Percentiles rank a stretch among this genome's conserved stretches.
Conservation (phyloP, 306 rosid species). For the Cicer cuneatum region DNA sequence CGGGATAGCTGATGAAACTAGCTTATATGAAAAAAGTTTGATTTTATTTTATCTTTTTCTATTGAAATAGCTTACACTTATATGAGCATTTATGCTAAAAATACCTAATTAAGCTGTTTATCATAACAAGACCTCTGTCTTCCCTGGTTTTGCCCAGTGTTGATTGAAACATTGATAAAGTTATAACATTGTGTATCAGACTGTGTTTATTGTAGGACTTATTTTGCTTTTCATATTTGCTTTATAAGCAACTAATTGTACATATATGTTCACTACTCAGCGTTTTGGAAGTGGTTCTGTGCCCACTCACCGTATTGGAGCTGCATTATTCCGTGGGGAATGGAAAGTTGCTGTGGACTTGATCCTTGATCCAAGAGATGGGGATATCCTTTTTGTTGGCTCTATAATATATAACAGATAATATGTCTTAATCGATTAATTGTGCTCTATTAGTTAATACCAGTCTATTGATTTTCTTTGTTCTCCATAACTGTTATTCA, state of each 20-base stretch:
- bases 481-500: conserved; percentile 58
- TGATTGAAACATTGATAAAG: not conserved
- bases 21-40: no score
- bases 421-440: conserved; percentile 41
- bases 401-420: conserved; percentile 27
- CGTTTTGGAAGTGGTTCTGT: conserved; percentile 98
- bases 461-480: conserved; percentile 37
- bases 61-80: no score
- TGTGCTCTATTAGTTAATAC: conserved; percentile 35
- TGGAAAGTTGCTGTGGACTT: conserved; percentile 78
- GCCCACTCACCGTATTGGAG: conserved; percentile 87
- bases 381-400: conserved; percentile 85
- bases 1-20: no score
- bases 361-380: conserved; percentile 98
- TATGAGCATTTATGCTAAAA: no score
- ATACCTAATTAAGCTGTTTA: no score
- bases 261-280: conserved; percentile 58
- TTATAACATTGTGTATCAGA: conserved; percentile 21
- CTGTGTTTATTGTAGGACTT: conserved; percentile 20
- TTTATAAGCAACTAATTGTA: conserved; percentile 39
- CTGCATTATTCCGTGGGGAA: conserved; percentile 80
- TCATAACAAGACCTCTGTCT: not conserved
- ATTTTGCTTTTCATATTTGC: conserved; percentile 3
- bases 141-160: not conserved
- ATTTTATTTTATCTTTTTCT: no score